A percentile compares a stretch with the other conserved stretches of the same genome.
Evolutionary conservation across 139 green algal species (phyloP).

Genomic region (Nannochloris sp.): DNA sequence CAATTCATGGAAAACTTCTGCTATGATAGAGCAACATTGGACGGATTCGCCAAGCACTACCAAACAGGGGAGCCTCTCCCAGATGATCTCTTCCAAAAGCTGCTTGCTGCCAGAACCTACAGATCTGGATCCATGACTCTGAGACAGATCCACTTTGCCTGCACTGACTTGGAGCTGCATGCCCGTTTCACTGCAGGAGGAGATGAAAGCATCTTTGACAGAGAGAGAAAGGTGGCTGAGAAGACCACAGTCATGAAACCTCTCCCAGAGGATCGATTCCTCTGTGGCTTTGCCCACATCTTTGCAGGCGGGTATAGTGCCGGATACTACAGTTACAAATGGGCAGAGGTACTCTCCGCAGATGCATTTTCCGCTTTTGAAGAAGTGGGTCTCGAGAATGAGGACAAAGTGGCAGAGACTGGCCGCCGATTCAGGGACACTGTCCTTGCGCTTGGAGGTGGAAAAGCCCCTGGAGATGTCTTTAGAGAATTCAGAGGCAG

Average conservation of each 20-base stretch:
- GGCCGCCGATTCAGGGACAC: constrained; percentile 77
- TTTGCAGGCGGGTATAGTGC: constrained; percentile 89
- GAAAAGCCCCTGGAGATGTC: constrained; percentile 55
- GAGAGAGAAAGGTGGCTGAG: constrained; percentile 50
- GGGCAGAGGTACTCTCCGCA: constrained; percentile 88
- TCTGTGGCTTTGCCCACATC: constrained; percentile 92
- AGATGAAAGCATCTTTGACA: constrained; percentile 64
- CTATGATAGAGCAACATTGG: constrained; percentile 55
- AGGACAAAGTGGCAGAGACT: constrained; percentile 45
- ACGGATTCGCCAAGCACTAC: constrained; percentile 83
- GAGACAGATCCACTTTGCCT: constrained; percentile 82
- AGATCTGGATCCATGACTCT: constrained; percentile 71
- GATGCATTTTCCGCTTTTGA: constrained; percentile 95
- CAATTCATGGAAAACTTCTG: constrained; percentile 92
- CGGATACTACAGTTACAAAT: constrained; percentile 63
- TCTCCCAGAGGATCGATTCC: constrained; percentile 87
- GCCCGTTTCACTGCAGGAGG: constrained; percentile 53
- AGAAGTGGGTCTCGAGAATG: constrained; percentile 83
- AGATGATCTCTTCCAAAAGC: constrained; percentile 78
- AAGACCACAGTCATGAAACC: constrained; percentile 60
- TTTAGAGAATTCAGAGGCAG: constrained; percentile 87
- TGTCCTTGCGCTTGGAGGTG: constrained; percentile 83
- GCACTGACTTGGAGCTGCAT: constrained; percentile 87
- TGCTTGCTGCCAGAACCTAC: constrained; percentile 76
- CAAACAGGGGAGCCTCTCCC: constrained; percentile 79